A percentile compares a stretch with the other conserved stretches of the same genome.
Conservation (phyloP, 768 basidiomycete genomes). For the Hygrocybe punicea region DNA sequence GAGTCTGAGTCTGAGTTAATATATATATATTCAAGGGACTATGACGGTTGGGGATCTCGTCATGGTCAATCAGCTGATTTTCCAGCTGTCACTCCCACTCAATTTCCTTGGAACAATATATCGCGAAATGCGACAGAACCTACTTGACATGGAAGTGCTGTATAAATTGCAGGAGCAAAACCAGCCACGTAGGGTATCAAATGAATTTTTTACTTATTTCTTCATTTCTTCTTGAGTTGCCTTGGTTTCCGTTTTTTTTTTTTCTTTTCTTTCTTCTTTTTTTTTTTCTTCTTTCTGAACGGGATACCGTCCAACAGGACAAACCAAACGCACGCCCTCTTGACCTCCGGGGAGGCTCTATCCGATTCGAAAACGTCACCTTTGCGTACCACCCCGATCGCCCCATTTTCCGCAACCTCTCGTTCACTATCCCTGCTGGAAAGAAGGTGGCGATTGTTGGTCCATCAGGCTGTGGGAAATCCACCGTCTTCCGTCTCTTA, state of each 20-base stretch:
- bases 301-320: slow-evolving; percentile 68
- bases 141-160: slow-evolving; percentile 95
- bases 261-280: too few species aligned
- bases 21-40: too few species aligned
- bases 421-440: slow-evolving; percentile 90
- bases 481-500: slow-evolving; percentile 89
- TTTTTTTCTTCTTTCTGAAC: too few species aligned
- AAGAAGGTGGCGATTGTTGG: slow-evolving; percentile 98
- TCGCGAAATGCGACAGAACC: slow-evolving; percentile 91
- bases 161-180: slow-evolving; percentile 87
- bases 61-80: slow-evolving; percentile 98
- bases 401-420: slow-evolving; percentile 84
- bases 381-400: slow-evolving; percentile 92
- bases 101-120: slow-evolving; percentile 98
- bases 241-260: not conserved
- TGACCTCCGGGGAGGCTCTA: slow-evolving; percentile 72
- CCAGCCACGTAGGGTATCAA: slow-evolving; percentile 57
- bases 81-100: slow-evolving; percentile 92
- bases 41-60: slow-evolving; percentile 99
- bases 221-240: not conserved
- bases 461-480: slow-evolving; percentile 96
- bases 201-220: not conserved
- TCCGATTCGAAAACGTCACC: slow-evolving; percentile 86
- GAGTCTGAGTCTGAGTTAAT: too few species aligned
- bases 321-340: slow-evolving; percentile 65